phyloP scores from a whole-genome alignment of 139 green algal genomes.

The Penium margaritaceum region DNA sequence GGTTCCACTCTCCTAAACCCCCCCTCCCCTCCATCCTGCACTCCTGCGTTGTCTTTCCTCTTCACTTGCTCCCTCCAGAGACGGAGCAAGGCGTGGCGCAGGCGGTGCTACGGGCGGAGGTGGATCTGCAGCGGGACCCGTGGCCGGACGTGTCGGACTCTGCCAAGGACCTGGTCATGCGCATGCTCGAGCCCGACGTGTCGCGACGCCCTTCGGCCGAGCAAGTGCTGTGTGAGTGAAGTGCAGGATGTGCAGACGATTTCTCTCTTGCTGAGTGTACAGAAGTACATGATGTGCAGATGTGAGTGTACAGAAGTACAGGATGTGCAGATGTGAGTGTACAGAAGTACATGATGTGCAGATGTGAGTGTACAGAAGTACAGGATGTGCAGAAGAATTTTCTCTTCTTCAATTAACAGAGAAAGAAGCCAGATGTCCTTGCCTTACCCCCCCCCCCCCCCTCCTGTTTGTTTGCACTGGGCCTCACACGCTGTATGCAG shows the following conservation, averaged over 20 bases:
- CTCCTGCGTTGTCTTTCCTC: too few species aligned
- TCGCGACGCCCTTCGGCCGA: neutral
- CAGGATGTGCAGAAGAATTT: too few species aligned
- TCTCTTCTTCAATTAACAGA: too few species aligned
- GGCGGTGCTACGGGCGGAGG: constrained; percentile 5
- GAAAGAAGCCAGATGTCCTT: too few species aligned
- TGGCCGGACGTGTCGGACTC: constrained; percentile 23
- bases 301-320: neutral
- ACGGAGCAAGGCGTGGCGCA: constrained; percentile 69
- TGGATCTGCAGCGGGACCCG: constrained; percentile 27
- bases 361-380: too few species aligned
- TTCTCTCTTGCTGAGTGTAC: neutral
- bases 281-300: neutral
- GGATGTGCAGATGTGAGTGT: neutral
- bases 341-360: neutral
- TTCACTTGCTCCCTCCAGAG: too few species aligned
- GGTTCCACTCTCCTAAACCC: too few species aligned
- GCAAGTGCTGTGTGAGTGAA: constrained; percentile 26
- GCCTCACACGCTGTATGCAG: too few species aligned
- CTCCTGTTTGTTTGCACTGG: too few species aligned
- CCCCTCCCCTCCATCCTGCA: too few species aligned
- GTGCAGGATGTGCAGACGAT: neutral
- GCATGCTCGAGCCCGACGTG: constrained; percentile 20
- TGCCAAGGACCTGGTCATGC: constrained; percentile 18
- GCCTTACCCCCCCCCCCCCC: too few species aligned